These are phyloP conservation scores for Polyporus arcularius DNA, from an alignment of 768 basidiomycete species.

Conservation along the genomic window DNA sequence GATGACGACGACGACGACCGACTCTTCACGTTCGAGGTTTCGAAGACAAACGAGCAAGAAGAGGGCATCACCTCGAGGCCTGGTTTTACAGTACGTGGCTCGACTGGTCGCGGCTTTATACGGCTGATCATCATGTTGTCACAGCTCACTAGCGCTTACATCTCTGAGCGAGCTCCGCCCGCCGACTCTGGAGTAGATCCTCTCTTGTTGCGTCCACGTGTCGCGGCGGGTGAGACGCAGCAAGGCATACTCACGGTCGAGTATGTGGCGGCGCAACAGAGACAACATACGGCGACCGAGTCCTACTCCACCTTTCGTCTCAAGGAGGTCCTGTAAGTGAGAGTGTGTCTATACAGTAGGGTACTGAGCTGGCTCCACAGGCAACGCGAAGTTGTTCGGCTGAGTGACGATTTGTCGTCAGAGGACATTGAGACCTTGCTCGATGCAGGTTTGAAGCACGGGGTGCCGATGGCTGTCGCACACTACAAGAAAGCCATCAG, in stretches of 20 bases:
- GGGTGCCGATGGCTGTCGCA: background rate
- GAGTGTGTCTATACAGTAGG: background rate
- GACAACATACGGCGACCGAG: too few relatives aligned
- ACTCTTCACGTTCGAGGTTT: constrained; percentile 54
- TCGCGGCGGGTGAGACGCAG: constrained; percentile 18
- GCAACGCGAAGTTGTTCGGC: background rate
- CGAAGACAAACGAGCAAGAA: constrained; percentile 56
- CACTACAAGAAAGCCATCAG: background rate
- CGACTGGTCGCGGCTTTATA: background rate
- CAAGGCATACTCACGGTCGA: constrained; percentile 20
- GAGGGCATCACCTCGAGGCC: constrained; percentile 45
- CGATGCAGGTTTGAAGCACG: constrained; percentile 3
- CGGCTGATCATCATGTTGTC: background rate
- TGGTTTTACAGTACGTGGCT: constrained; percentile 46
- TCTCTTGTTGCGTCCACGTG: background rate
- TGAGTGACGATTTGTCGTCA: constrained; percentile 2
- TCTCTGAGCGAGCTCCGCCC: background rate
- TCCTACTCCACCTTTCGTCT: too few relatives aligned
- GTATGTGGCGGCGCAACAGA: constrained; percentile 1
- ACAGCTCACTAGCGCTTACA: background rate
- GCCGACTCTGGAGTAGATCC: background rate
- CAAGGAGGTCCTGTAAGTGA: background rate
- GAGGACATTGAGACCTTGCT: constrained; percentile 8
- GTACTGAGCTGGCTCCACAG: background rate
- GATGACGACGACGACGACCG: constrained; percentile 47